A percentile compares a stretch with the other conserved stretches of the same genome.
These are phyloP conservation scores for Leccinum angustisporum DNA, from an alignment of 1,284 basidiomycete genomes.

Conservation along the genomic window DNA sequence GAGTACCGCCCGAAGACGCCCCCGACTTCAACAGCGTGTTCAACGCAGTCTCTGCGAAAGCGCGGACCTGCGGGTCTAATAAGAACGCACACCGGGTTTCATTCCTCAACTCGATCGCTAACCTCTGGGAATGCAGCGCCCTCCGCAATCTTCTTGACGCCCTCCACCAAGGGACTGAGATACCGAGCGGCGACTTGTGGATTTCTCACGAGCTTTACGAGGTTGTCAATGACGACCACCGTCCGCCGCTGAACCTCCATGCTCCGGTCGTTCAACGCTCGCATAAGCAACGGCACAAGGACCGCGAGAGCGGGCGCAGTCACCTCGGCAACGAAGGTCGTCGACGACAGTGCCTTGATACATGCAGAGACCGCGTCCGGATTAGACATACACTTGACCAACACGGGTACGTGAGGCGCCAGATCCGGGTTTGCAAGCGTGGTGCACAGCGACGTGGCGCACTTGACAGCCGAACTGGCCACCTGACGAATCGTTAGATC, in stretches of 20 bases:
- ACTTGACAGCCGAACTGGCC: slow-evolving; percentile 85
- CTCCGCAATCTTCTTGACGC: slow-evolving; percentile 89
- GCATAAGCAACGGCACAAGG: slow-evolving; percentile 88
- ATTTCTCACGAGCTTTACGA: slow-evolving; percentile 96
- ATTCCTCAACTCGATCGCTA: slow-evolving; percentile 19
- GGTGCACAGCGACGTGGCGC: slow-evolving; percentile 89
- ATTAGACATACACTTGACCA: slow-evolving; percentile 95
- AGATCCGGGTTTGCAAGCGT: slow-evolving; percentile 96
- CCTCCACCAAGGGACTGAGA: slow-evolving; percentile 86
- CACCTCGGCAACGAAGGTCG: slow-evolving; percentile 97
- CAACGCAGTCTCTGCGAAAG: slow-evolving; percentile 82
- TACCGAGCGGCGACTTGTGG: slow-evolving; percentile 89
- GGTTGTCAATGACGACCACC: slow-evolving; percentile 94
- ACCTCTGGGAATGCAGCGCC: slow-evolving; percentile 97
- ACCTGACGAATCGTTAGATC: slow-evolving; percentile 54
- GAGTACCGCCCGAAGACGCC: slow-evolving; percentile 69
- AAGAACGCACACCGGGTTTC: slow-evolving; percentile 14
- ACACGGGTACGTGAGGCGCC: slow-evolving; percentile 83
- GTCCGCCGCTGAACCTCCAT: slow-evolving; percentile 91
- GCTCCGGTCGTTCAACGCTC: slow-evolving; percentile 93
- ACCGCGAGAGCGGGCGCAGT: slow-evolving; percentile 95
- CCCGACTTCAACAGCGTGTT: slow-evolving; percentile 79
- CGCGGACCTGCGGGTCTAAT: slow-evolving; percentile 63
- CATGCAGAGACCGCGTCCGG: slow-evolving; percentile 87
- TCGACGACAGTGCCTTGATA: slow-evolving; percentile 93